Evolutionary conservation across 768 basidiomycete genomes (phyloP).

Genomic region (Tylopilus subfusipes): DNA sequence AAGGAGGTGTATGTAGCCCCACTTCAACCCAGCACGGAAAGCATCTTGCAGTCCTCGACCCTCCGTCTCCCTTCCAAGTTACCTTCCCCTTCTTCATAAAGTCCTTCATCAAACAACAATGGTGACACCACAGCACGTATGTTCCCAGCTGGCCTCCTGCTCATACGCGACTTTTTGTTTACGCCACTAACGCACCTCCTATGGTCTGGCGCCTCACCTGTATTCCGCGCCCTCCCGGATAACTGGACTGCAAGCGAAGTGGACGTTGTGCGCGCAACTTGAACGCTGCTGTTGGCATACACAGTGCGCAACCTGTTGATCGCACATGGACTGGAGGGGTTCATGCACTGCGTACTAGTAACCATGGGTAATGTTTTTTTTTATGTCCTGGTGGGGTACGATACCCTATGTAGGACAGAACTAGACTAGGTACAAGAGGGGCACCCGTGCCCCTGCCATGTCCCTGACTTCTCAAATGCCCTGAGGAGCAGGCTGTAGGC

Average conservation of each 20-base stretch:
- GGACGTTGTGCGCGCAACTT: slow-evolving; percentile 68
- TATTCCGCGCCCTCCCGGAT: slow-evolving; percentile 63
- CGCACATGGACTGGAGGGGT: slow-evolving; percentile 38
- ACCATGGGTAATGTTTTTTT: no score
- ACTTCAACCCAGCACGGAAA: slow-evolving; percentile 44
- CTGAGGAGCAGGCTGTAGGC: neutral
- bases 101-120: neutral
- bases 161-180: slow-evolving; percentile 63
- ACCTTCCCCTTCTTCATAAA: neutral
- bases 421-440: neutral
- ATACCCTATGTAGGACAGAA: neutral
- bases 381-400: no score
- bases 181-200: slow-evolving; percentile 74
- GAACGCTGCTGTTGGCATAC: slow-evolving; percentile 60
- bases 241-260: slow-evolving; percentile 79
- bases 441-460: neutral
- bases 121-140: neutral
- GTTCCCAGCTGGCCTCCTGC: slow-evolving; percentile 40
- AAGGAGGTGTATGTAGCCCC: slow-evolving; percentile 49
- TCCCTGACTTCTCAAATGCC: neutral
- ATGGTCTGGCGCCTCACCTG: slow-evolving; percentile 67
- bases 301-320: slow-evolving; percentile 45
- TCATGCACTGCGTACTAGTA: slow-evolving; percentile 24
- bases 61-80: slow-evolving; percentile 39
- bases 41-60: slow-evolving; percentile 57